Evolutionary conservation across 1,139 yeast species (phyloP).

Genomic region (Yamadazyma trypodendri): DNA sequence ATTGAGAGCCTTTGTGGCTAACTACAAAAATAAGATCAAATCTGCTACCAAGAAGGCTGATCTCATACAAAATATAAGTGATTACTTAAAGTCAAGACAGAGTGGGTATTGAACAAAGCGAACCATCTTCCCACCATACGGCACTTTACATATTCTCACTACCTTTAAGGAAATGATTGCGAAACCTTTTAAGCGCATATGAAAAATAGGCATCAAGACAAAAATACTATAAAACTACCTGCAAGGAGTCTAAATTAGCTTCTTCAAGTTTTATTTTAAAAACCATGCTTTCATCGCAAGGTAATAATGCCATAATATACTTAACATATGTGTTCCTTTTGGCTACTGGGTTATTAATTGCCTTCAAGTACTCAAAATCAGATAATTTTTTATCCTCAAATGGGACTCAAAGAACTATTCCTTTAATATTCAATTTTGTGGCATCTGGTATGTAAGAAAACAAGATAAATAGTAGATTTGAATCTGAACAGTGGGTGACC

Average conservation of each 20-base stretch:
- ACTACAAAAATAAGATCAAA: conserved; percentile 32
- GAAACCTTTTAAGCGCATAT: conserved; percentile 11
- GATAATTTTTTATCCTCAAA: conserved; percentile 69
- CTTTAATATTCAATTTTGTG: conserved; percentile 78
- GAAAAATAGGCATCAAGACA: not conserved
- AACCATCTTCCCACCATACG: too few species aligned
- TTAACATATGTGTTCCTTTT: conserved; percentile 68
- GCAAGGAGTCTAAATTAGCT: not conserved
- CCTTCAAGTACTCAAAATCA: conserved; percentile 48
- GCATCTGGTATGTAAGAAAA: conserved; percentile 73
- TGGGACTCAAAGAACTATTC: conserved; percentile 78
- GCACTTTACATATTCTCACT: too few species aligned
- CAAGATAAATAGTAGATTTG: not conserved
- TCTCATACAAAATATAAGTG: conserved; percentile 37
- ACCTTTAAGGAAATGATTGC: not conserved
- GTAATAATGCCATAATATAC: conserved; percentile 73
- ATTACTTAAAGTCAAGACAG: conserved; percentile 16
- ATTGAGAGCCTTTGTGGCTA: conserved; percentile 34
- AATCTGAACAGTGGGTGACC: not conserved
- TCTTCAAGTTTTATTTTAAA: conserved; percentile 8
- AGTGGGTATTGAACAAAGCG: not conserved
- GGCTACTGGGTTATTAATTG: conserved; percentile 57
- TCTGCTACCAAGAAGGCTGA: conserved; percentile 41
- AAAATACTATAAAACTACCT: not conserved
- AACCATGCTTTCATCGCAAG: conserved; percentile 36